These are phyloP conservation scores for Verticillium dahliae DNA, from an alignment of 2,329 filamentous ascomycete genomes.

Conservation along the genomic window DNA sequence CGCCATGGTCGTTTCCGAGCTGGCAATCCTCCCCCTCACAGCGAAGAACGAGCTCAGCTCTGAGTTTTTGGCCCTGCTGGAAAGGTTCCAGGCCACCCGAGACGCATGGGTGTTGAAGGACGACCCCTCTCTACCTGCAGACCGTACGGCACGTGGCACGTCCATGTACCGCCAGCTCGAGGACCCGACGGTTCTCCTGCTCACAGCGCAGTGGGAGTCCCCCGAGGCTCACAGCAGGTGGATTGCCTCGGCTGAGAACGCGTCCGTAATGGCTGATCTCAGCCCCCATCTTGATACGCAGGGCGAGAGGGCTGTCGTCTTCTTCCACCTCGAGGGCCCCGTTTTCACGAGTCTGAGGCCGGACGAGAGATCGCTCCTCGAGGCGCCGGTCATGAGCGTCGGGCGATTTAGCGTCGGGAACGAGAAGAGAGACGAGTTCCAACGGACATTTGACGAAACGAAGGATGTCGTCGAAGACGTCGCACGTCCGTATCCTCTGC, in stretches of 20 bases:
- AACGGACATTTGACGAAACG: conserved; percentile 23
- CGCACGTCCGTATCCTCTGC: conserved; percentile 23
- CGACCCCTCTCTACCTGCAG: conserved; percentile 23
- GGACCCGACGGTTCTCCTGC: conserved; percentile 29
- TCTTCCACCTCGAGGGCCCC: conserved; percentile 34
- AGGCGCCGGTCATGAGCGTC: conserved; percentile 28
- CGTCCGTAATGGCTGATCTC: conserved; percentile 24
- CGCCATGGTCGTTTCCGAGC: conserved; percentile 31
- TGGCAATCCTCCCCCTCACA: conserved; percentile 26
- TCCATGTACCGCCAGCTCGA: conserved; percentile 27
- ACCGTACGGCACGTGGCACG: conserved; percentile 25
- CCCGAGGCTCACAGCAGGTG: conserved; percentile 33
- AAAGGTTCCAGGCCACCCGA: conserved; percentile 25
- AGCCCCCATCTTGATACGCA: conserved; percentile 22
- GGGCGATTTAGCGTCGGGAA: conserved; percentile 22
- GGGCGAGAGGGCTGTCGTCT: conserved; percentile 21
- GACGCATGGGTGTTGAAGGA: conserved; percentile 30
- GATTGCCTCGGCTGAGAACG: conserved; percentile 35
- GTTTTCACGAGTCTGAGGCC: conserved; percentile 10
- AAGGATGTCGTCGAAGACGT: conserved; percentile 22
- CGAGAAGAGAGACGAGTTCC: conserved; percentile 23
- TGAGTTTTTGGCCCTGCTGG: conserved; percentile 24
- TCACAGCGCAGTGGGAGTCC: conserved; percentile 37
- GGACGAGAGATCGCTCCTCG: conserved; percentile 2
- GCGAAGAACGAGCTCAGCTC: conserved; percentile 19